Evolutionary conservation across 2,329 filamentous ascomycete genomes (phyloP).

Genomic region (Intubia oerlemansii): DNA sequence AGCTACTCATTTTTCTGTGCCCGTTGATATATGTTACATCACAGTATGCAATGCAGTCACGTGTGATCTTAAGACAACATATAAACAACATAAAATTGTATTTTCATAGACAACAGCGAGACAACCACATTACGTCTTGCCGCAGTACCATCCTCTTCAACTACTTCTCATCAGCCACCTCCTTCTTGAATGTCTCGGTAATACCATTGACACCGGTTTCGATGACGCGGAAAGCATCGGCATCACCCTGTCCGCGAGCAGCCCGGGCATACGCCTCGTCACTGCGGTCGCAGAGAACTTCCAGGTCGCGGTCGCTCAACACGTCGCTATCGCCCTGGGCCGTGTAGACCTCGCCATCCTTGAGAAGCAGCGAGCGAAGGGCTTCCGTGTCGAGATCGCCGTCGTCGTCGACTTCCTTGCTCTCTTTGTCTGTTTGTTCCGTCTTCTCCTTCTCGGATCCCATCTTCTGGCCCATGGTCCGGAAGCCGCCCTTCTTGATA

Average conservation of each 20-base stretch:
- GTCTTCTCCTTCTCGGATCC: conserved; percentile 18
- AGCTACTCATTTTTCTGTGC: too few relatives aligned
- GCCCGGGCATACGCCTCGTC: conserved; percentile 46
- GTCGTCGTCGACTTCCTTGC: conserved; percentile 18
- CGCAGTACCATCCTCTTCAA: too few relatives aligned
- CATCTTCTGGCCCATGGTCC: conserved; percentile 42
- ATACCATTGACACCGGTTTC: conserved; percentile 46
- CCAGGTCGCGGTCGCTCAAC: conserved; percentile 54
- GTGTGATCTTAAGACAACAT: too few relatives aligned
- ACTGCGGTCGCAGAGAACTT: conserved; percentile 56
- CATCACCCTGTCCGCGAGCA: conserved; percentile 56
- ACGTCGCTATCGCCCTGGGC: conserved; percentile 35
- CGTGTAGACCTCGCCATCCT: conserved; percentile 48
- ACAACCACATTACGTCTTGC: too few relatives aligned
- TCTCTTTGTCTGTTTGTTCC: neutral
- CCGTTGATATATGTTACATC: too few relatives aligned
- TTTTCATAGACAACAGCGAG: too few relatives aligned
- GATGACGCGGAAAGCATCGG: conserved; percentile 53
- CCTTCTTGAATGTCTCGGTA: too few relatives aligned
- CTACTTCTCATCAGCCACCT: too few relatives aligned
- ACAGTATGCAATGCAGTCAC: too few relatives aligned
- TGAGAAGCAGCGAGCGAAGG: conserved; percentile 39
- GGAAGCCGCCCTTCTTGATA: conserved; percentile 81
- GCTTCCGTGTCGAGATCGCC: conserved; percentile 34
- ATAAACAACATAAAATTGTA: too few relatives aligned